Conservation (phyloP, 306 rosid species). For the Chamaecrista fasciculata region DNA sequence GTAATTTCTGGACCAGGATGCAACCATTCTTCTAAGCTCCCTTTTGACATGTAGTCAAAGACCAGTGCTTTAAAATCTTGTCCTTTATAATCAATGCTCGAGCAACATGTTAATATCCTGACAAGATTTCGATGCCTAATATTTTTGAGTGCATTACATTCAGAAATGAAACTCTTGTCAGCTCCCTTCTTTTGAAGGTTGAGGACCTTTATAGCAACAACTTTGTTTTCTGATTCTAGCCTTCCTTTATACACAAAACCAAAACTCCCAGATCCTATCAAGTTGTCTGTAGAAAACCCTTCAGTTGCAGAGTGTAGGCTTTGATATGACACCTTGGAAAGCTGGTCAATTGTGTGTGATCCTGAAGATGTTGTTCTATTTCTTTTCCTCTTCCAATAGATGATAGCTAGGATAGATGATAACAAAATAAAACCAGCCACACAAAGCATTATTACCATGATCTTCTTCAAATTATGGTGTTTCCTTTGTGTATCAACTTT, state of each 20-base stretch:
- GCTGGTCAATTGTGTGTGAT: neutral
- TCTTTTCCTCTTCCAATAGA: neutral
- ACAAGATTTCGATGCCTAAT: slow-evolving; percentile 28
- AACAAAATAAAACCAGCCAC: neutral
- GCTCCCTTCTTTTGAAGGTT: slow-evolving; percentile 6
- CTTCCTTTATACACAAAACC: neutral
- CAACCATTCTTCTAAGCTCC: slow-evolving; percentile 10
- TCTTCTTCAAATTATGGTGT: neutral
- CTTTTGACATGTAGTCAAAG: slow-evolving; percentile 20
- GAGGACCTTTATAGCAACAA: neutral
- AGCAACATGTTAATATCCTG: slow-evolving; percentile 30
- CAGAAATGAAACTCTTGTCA: slow-evolving; percentile 27
- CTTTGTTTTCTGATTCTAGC: neutral
- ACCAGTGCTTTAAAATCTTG: neutral
- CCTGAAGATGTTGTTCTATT: neutral
- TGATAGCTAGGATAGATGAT: neutral
- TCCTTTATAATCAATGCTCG: slow-evolving; percentile 14
- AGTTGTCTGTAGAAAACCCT: neutral
- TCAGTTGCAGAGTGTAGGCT: neutral
- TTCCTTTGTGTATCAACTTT: neutral
- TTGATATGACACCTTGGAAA: neutral
- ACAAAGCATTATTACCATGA: neutral
- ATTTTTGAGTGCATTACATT: slow-evolving; percentile 28
- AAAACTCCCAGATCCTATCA: neutral
- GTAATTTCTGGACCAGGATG: neutral